Percentiles rank a stretch among this genome's conserved stretches.
phyloP scores from a whole-genome alignment of 805 yeast species.

The Metschnikowia lunata region DNA sequence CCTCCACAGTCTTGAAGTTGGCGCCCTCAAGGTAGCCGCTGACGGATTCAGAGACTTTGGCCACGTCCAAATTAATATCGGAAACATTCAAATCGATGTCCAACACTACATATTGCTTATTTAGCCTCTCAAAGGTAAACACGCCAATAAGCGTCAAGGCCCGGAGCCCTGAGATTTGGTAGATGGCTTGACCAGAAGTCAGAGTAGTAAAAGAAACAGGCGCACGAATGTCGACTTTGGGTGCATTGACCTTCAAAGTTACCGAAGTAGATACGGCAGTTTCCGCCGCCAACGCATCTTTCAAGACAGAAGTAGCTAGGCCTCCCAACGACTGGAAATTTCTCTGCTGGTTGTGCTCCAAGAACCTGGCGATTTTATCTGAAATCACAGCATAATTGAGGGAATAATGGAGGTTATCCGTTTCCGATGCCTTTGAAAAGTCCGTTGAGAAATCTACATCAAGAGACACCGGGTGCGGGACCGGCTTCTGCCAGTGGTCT shows the following conservation, averaged over 20 bases:
- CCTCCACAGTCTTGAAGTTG: slow-evolving; percentile 89
- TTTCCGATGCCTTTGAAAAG: slow-evolving; percentile 66
- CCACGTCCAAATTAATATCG: slow-evolving; percentile 15
- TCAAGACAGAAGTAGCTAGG: slow-evolving; percentile 44
- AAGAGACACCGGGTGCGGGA: slow-evolving; percentile 61
- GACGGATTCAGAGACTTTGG: slow-evolving; percentile 34
- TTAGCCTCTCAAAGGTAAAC: slow-evolving; percentile 81
- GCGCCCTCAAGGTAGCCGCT: slow-evolving; percentile 65
- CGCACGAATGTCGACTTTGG: slow-evolving; percentile 58
- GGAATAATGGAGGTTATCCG: slow-evolving; percentile 78
- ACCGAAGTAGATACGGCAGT: slow-evolving; percentile 47
- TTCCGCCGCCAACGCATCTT: slow-evolving; percentile 38
- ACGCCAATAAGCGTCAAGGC: slow-evolving; percentile 85
- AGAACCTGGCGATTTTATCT: slow-evolving; percentile 52
- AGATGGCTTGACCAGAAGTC: slow-evolving; percentile 17
- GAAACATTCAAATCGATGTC: slow-evolving; percentile 47
- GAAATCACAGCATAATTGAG: slow-evolving; percentile 86
- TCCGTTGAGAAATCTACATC: slow-evolving; percentile 61
- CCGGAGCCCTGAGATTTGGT: slow-evolving; percentile 47
- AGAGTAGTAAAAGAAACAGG: slow-evolving; percentile 11
- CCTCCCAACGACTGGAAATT: slow-evolving; percentile 42
- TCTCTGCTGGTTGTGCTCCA: slow-evolving; percentile 38
- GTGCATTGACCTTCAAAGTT: slow-evolving; percentile 36
- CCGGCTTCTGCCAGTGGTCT: slow-evolving; percentile 69
- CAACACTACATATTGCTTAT: slow-evolving; percentile 62